Base-by-base conservation (phyloP, 805 yeast genomes). In the Maudiozyma pseudohumilis region DNA sequence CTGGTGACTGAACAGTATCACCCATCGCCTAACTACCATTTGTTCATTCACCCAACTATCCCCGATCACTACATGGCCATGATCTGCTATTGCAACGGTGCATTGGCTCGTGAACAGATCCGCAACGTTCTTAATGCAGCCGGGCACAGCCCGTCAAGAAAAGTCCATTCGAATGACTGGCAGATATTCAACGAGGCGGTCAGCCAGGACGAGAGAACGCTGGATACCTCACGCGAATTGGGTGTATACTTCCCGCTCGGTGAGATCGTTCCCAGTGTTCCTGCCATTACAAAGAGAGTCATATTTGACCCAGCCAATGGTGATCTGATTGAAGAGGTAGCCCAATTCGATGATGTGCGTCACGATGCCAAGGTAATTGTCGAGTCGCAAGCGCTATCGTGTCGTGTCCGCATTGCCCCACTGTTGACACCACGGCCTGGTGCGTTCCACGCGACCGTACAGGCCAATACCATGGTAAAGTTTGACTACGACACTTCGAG, bases 41-140 rank as follows among this genome's bases (percentile, higher is more conserved):
- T 86, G 46, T 87, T 87, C 63, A 75, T 75, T 44, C 96, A 88
- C 55, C 96, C 96, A 7, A 80, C 94, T 0, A 72, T 82, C 43
- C 72, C 74, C 0, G 69, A 68, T 26, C 76, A 80, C 26, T 87
- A 76, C 56, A 88, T 87, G 96, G 95, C 94, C 17, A 87, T 87
- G 96, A 74, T 88, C 38, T 87, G 96, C 56, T 87, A 87, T 58
- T 82, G 94, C 53, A 87, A 87, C 56, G 96, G 96, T 0, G 73
- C 95, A 0, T 63, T 87, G 34, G 95, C 96, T 0, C 67, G 96
- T 45, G 95, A 87, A 50, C 68, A 69, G 40, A 67, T 86, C 9
- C 68, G 92, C 35, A 80, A 86, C 56, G 65, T 62, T 18, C 43
- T 85, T 22, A 44, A 42, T 30, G 20, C 10, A 4, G 81, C 80